Evolutionary conservation across 2,329 filamentous ascomycete species (phyloP), one percentile per base, ranked within the genome.

Genomic region (Cladorrhinum sp.): DNA sequence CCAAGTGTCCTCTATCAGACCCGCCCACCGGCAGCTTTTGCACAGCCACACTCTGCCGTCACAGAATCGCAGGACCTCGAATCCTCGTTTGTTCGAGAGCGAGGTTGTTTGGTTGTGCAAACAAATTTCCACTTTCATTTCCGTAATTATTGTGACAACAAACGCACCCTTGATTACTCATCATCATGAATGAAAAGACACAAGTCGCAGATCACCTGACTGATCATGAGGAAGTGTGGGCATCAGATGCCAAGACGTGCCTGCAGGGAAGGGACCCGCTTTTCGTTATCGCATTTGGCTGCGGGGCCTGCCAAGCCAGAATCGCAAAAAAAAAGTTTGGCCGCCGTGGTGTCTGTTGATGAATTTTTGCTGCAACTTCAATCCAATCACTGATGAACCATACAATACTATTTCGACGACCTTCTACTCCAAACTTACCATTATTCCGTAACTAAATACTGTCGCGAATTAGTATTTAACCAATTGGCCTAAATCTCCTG

Each of bases 251-350:
- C 41, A 45, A 45, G 41, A 2, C n/a, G 20, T 4, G 3, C 18
- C 8, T 45, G 18, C 10, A 1, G 12, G 6, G 55, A 45, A 20
- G 13, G 10, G 32, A 23, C 55, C 25, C 32, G 4, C 22, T 22
- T 9, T 36, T 25, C 8, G 6, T 23, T 27, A 13, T 3, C 22
- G 22, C 48, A 52, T 58, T 55, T 55, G 52, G 56, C 60, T 56
- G 38, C 32, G 29, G 23, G 55, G 52, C 32, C 22, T 38, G 55
- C 38, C 55, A 58, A 61, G 55, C 59, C 55, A 51, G 48, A 45
- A 29, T 55, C 32, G 36, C 45, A 61, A 58, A 36, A 66, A 66
- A 67, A 67, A 66, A 63, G 60, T 64, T 67, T 64, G 61, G 62
- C 29, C 20, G 52, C 32, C 29, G 29, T 32, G 6, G 49, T 12